Percentiles rank a stretch among this genome's conserved stretches.
These are phyloP conservation scores for Hypoxylon rubiginosum DNA, from an alignment of 2,329 filamentous ascomycete species.

Conservation along the genomic window DNA sequence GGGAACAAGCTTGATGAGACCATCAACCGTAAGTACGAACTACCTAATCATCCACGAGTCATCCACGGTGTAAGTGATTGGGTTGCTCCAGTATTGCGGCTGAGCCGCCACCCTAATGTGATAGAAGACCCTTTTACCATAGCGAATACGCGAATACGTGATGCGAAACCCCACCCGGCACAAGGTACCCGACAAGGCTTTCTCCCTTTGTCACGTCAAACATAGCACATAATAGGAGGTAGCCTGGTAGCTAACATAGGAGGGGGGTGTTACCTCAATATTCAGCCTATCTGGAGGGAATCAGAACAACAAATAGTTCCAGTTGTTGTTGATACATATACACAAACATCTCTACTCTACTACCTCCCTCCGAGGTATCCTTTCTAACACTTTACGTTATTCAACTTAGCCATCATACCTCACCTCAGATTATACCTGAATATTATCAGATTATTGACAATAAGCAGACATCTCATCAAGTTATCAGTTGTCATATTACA, in stretches of 20 bases:
- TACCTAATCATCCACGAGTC: conserved; percentile 15
- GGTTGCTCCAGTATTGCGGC: conserved; percentile 45
- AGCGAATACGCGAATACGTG: background rate
- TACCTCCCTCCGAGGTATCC: background rate
- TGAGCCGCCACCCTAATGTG: conserved; percentile 38
- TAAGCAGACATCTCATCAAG: background rate
- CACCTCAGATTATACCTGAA: conserved; percentile 1
- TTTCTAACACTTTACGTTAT: background rate
- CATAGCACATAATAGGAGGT: conserved; percentile 15
- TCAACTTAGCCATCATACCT: background rate
- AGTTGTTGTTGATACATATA: conserved; percentile 3
- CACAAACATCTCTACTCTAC: background rate
- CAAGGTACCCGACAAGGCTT: conserved; percentile 36
- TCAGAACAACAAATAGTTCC: background rate
- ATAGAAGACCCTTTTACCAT: background rate
- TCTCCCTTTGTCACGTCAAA: conserved; percentile 16
- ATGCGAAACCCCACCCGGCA: conserved; percentile 14
- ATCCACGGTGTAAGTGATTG: conserved; percentile 27
- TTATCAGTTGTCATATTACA: no score
- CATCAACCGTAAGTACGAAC: conserved; percentile 2
- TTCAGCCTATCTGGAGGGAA: conserved; percentile 29
- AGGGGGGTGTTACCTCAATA: conserved; percentile 30
- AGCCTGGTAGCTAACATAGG: background rate
- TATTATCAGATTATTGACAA: conserved; percentile 5
- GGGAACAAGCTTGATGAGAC: background rate